Conservation (phyloP, 1,284 basidiomycete species). For the Wallemia hederae region DNA sequence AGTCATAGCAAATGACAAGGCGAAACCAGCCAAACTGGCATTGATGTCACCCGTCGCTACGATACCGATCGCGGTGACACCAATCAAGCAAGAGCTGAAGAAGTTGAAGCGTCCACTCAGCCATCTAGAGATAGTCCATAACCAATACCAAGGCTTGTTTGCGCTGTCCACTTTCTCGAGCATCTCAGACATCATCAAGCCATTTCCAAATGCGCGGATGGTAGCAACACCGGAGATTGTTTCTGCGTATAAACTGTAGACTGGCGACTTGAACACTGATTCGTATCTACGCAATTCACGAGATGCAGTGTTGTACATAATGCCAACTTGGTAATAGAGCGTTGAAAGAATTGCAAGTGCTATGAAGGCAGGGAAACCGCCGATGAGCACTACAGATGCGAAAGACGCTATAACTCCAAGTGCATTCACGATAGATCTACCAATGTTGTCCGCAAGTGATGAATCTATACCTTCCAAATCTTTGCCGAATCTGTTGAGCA, state of each 20-base stretch:
- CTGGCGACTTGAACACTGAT: conserved; percentile 59
- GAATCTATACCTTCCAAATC: conserved; percentile 82
- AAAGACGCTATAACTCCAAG: conserved; percentile 16
- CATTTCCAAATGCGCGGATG: conserved; percentile 59
- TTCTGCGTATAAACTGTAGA: conserved; percentile 76
- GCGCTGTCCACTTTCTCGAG: conserved; percentile 3
- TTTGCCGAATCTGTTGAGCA: conserved; percentile 72
- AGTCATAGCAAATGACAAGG: conserved; percentile 10
- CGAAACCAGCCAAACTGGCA: conserved; percentile 12
- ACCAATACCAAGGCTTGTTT: conserved; percentile 5
- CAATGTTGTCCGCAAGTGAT: conserved; percentile 55
- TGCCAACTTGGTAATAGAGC: conserved; percentile 21
- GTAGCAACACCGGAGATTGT: conserved; percentile 58
- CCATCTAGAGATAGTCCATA: background rate
- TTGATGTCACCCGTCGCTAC: conserved; percentile 8
- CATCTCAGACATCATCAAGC: background rate
- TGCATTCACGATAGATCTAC: conserved; percentile 31
- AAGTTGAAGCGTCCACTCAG: conserved; percentile 1
- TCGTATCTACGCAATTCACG: conserved; percentile 67
- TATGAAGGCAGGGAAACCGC: conserved; percentile 40
- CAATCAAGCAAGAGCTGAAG: conserved; percentile 5
- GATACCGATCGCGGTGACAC: conserved; percentile 37
- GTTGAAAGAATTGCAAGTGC: conserved; percentile 28
- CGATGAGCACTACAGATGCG: conserved; percentile 17
- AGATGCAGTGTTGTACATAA: conserved; percentile 60